phyloP scores from a whole-genome alignment of 805 yeast genomes.

The Metschnikowia kofuensis region DNA sequence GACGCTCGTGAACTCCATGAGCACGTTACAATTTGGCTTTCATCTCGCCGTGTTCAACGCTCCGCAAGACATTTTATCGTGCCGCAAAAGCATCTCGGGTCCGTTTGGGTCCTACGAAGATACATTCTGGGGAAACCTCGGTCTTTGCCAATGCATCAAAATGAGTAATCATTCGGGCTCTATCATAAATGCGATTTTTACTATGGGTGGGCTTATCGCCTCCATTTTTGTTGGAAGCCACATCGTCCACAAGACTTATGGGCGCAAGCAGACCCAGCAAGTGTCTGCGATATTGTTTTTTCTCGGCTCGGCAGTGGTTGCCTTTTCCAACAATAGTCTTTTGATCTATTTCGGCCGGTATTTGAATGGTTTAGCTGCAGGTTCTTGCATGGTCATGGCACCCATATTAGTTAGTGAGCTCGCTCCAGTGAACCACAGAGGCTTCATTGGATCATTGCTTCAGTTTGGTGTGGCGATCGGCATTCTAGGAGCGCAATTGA shows the following conservation, averaged over 20 bases:
- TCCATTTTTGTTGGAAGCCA: slow-evolving; percentile 30
- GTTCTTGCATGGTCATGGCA: slow-evolving; percentile 37
- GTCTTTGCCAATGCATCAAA: slow-evolving; percentile 28
- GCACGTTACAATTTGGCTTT: slow-evolving; percentile 40
- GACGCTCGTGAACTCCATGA: slow-evolving; percentile 30
- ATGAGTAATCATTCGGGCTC: slow-evolving; percentile 24
- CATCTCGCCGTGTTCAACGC: slow-evolving; percentile 40
- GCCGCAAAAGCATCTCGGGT: slow-evolving; percentile 19
- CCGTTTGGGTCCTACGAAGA: slow-evolving; percentile 18
- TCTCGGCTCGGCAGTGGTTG: slow-evolving; percentile 29
- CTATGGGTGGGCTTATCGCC: slow-evolving; percentile 36
- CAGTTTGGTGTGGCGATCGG: slow-evolving; percentile 41
- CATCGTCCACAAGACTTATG: slow-evolving; percentile 21
- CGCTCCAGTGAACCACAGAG: slow-evolving; percentile 39
- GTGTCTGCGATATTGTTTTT: slow-evolving; percentile 21
- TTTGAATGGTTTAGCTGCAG: slow-evolving; percentile 38
- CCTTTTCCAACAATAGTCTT: slow-evolving; percentile 20
- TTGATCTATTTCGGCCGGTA: slow-evolving; percentile 31
- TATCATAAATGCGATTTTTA: slow-evolving; percentile 31
- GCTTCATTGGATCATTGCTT: slow-evolving; percentile 38
- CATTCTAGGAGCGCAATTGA: slow-evolving; percentile 32
- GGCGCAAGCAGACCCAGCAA: slow-evolving; percentile 22
- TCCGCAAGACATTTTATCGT: slow-evolving; percentile 28
- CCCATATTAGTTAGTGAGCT: slow-evolving; percentile 41
- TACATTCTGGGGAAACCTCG: slow-evolving; percentile 26